Evolutionary conservation across 345 rosid species (phyloP).

Genomic region (Sisymbrium irio): DNA sequence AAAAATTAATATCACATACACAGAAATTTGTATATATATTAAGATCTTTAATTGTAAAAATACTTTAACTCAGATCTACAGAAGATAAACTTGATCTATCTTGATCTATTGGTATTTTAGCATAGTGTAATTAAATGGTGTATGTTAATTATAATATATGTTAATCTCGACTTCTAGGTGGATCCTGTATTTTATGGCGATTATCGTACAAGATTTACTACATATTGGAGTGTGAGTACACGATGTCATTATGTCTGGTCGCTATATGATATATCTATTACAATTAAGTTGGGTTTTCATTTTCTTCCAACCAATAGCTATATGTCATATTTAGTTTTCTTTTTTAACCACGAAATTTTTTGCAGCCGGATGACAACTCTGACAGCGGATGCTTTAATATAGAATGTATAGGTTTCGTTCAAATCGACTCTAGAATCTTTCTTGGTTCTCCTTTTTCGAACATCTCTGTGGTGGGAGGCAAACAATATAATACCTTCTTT

Average conservation of each 20-base stretch:
- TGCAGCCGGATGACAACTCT: neutral
- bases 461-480: constrained; percentile 9
- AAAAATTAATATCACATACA: too few species aligned
- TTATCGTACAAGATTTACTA: neutral
- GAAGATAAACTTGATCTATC: too few species aligned
- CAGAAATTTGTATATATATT: too few species aligned
- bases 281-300: neutral
- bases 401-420: constrained; percentile 1
- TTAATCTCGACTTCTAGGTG: too few species aligned
- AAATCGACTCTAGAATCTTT: neutral
- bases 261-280: neutral
- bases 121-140: too few species aligned
- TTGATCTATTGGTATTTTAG: too few species aligned
- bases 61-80: too few species aligned
- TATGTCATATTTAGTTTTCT: neutral
- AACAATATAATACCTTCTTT: neutral
- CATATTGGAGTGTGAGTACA: neutral
- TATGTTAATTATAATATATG: too few species aligned
- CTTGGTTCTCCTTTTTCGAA: neutral
- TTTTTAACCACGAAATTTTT: neutral
- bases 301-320: neutral
- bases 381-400: neutral
- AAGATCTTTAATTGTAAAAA: too few species aligned
- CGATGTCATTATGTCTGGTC: neutral
- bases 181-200: neutral